Evolutionary conservation across 139 green algal species (phyloP).

Genomic region (Protoeuglena noctilucae): DNA sequence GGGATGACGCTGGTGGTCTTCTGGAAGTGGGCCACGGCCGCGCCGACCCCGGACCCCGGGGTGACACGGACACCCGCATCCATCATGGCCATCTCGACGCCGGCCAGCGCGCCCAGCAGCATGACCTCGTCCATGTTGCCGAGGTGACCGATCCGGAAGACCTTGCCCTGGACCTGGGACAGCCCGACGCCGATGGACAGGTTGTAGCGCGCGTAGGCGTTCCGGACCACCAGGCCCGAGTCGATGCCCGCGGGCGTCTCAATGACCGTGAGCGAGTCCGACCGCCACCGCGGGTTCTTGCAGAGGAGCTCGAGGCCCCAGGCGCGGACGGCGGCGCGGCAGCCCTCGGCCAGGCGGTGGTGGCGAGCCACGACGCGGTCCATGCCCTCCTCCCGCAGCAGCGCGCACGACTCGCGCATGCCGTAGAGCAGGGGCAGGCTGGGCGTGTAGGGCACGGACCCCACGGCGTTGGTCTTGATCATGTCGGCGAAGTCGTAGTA

Average conservation of each 20-base stretch:
- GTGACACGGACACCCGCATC: constrained; percentile 54
- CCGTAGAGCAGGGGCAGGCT: constrained; percentile 77
- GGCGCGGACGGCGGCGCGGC: constrained; percentile 56
- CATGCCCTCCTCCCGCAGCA: constrained; percentile 73
- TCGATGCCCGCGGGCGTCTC: constrained; percentile 70
- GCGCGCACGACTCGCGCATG: constrained; percentile 47
- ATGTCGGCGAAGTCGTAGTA: constrained; percentile 85
- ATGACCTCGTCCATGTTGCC: constrained; percentile 97
- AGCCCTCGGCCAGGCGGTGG: constrained; percentile 58
- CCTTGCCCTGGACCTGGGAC: constrained; percentile 75
- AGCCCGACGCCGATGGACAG: constrained; percentile 86
- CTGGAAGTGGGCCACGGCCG: constrained; percentile 66
- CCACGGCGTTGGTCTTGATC: constrained; percentile 39
- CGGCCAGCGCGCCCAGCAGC: constrained; percentile 58
- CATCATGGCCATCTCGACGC: constrained; percentile 84
- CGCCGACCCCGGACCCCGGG: constrained; percentile 51
- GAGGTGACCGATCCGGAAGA: constrained; percentile 93
- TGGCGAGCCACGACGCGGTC: constrained; percentile 72
- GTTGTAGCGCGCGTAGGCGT: constrained; percentile 88
- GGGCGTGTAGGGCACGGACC: constrained; percentile 40
- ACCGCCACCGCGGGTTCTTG: constrained; percentile 63
- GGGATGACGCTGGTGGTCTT: constrained; percentile 44
- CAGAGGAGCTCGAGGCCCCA: constrained; percentile 89
- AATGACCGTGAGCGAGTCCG: constrained; percentile 83
- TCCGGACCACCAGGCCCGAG: constrained; percentile 69